Conservation (phyloP, 768 basidiomycete genomes). For the Lentinula boryana region DNA sequence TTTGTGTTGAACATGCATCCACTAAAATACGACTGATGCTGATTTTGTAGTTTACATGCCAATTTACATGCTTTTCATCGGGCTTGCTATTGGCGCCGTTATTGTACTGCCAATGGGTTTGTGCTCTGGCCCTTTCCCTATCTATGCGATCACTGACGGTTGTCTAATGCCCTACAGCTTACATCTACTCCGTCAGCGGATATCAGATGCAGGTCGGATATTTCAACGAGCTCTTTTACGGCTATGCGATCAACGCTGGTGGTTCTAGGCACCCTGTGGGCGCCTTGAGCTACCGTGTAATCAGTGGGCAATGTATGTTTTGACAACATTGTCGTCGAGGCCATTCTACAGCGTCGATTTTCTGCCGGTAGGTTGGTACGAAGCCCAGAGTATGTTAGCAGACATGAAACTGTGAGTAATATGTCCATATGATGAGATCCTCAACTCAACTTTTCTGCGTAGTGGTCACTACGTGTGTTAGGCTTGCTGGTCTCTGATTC, state of each 20-base stretch:
- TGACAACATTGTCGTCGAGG: background rate
- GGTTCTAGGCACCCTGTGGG: conserved; percentile 20
- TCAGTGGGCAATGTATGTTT: conserved; percentile 16
- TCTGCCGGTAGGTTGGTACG: conserved; percentile 15
- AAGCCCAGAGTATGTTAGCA: conserved; percentile 19
- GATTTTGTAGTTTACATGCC: conserved; percentile 13
- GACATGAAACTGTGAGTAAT: conserved; percentile 20
- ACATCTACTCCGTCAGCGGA: conserved; percentile 17
- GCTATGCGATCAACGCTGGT: conserved; percentile 17
- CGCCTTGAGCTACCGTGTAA: conserved; percentile 17
- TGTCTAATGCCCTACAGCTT: conserved; percentile 8
- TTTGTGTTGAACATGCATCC: background rate
- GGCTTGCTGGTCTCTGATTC: background rate
- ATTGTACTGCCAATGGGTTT: conserved; percentile 11
- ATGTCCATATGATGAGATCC: background rate
- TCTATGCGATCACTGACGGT: too few relatives aligned
- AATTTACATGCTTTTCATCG: conserved; percentile 19
- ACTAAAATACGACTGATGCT: background rate
- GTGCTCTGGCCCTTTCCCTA: background rate
- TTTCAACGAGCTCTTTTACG: conserved; percentile 21
- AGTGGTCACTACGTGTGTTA: conserved; percentile 18
- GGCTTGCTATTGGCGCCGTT: conserved; percentile 14
- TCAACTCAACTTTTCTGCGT: background rate
- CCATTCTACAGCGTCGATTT: background rate
- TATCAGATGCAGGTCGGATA: conserved; percentile 14